A percentile compares a stretch with the other conserved stretches of the same genome.
These are phyloP conservation scores for Abelmoschus esculentus DNA, from an alignment of 345 rosid species.

Conservation along the genomic window DNA sequence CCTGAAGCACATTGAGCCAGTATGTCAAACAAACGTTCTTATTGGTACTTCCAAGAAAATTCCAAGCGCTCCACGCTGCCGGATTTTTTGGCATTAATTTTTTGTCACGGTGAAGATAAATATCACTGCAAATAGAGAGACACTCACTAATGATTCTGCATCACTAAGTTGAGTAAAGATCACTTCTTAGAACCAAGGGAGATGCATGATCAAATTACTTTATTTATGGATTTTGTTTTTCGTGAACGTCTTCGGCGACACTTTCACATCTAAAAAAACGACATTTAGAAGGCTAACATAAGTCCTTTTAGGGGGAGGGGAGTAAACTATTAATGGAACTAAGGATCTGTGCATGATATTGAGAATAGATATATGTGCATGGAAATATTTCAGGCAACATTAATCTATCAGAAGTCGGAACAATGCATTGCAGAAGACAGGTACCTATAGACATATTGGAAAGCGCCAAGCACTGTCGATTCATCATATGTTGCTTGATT, in stretches of 20 bases:
- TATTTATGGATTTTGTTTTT: neutral
- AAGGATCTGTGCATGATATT: neutral
- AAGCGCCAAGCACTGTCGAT: slow-evolving; percentile 73
- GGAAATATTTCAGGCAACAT: neutral
- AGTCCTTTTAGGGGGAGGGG: neutral
- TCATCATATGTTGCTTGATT: slow-evolving; percentile 65
- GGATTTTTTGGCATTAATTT: slow-evolving; percentile 68
- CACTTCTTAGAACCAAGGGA: too few species aligned
- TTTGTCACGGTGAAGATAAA: slow-evolving; percentile 71
- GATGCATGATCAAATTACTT: neutral
- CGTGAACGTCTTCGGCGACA: neutral
- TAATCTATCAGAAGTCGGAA: neutral
- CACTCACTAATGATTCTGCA: neutral
- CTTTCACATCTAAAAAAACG: neutral
- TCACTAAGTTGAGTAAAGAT: too few species aligned
- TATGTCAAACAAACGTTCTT: slow-evolving; percentile 72
- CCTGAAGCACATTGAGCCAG: slow-evolving; percentile 97
- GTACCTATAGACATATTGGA: slow-evolving; percentile 76
- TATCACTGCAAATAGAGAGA: slow-evolving; percentile 47
- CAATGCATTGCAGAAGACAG: neutral
- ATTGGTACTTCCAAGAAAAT: slow-evolving; percentile 65
- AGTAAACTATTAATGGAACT: neutral
- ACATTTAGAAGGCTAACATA: neutral
- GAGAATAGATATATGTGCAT: neutral
- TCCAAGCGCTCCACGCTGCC: slow-evolving; percentile 96